phyloP scores from a whole-genome alignment of 345 rosid genomes.

The Mercurialis annua region DNA sequence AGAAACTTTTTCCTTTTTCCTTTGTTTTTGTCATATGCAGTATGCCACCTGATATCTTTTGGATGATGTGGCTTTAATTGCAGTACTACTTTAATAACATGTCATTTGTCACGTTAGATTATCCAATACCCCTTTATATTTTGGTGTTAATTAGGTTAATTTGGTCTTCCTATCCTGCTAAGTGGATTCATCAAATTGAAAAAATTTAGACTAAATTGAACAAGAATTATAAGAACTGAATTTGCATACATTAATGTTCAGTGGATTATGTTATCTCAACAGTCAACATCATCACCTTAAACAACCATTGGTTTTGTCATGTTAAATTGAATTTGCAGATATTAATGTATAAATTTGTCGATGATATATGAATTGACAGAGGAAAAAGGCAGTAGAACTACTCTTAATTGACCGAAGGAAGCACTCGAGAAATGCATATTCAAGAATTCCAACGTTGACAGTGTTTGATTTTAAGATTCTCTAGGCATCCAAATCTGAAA shows the following conservation, averaged over 20 bases:
- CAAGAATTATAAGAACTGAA: neutral
- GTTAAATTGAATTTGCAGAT: neutral
- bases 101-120: too few species aligned
- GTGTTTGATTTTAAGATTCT: slow-evolving; percentile 14
- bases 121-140: too few species aligned
- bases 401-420: slow-evolving; percentile 13
- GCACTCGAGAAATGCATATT: slow-evolving; percentile 23
- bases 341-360: neutral
- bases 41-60: too few species aligned
- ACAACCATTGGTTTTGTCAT: neutral
- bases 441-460: slow-evolving; percentile 20
- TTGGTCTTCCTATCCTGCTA: too few species aligned
- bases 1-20: neutral
- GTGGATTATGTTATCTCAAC: slow-evolving; percentile 17
- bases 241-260: neutral
- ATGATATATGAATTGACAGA: neutral
- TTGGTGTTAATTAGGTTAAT: too few species aligned
- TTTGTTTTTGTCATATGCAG: too few species aligned
- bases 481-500: slow-evolving; percentile 18
- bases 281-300: slow-evolving; percentile 19
- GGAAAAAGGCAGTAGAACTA: slow-evolving; percentile 9
- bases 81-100: too few species aligned
- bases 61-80: too few species aligned
- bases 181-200: neutral
- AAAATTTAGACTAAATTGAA: neutral